Base-by-base conservation (phyloP, 805 yeast genomes). In the Ogataea saltuana region DNA sequence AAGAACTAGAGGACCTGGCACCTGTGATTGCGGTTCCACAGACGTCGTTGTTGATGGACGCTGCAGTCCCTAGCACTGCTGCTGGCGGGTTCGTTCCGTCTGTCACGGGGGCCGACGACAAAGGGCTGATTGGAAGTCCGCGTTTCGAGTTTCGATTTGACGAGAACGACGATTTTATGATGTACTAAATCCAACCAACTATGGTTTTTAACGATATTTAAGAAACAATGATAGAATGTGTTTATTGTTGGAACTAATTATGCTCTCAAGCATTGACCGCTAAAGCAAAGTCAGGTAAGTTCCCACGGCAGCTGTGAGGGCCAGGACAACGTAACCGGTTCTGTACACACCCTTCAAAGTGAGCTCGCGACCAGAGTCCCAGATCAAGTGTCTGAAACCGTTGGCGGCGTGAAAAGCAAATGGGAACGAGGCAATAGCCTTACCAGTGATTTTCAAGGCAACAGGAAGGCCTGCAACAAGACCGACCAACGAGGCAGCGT, bases 321-420 rank as follows among this genome's bases (percentile, higher is more conserved):
- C 97, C 45, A 89, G 65, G 15, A 88, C 96, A 36, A 78, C 71
- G 69, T 88, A 87, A 51, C 97, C 98, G 27, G 97, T 89, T 70
- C 84, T 80, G 80, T 86, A 85, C 45, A 93, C 97, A 55, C 96
- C 97, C 61, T 84, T 80, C 55, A 87, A 60, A 49, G 89, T 77
- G 63, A 91, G 76, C 67, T 84, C 86, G 54, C 71, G 74, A 64
- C 96, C 96, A 41, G 81, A 65, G 66, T 93, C 99, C 99, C 99
- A 93, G 43, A 87, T 61, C 67, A 91, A 71, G 67, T 93, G 99
- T 78, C 99, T 88, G 51, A 91, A 48, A 58, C 98, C 97, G 65
- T 90, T 88, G 64, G 74, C 79, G 35, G 77, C 59, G 69, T 93
- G 99, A 84, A 79, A 89, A 22, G 85, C 85, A 67, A 93, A 88